phyloP scores from a whole-genome alignment of 345 rosid species.

The Gossypium herbaceum region DNA sequence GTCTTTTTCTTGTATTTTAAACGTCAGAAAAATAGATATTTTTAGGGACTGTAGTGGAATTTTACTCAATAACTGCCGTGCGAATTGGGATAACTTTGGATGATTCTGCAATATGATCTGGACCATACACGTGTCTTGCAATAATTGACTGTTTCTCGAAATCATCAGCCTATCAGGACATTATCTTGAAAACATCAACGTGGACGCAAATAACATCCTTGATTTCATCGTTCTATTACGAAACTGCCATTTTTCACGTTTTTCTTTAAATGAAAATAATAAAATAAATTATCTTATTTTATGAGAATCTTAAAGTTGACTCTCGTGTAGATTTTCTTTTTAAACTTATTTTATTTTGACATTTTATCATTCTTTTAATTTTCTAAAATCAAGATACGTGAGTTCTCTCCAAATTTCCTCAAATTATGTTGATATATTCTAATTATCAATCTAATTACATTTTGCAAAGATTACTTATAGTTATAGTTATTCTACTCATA shows the following conservation, averaged over 20 bases:
- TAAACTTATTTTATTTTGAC: too few relatives aligned
- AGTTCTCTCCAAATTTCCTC: too few relatives aligned
- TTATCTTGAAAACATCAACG: constrained; percentile 9
- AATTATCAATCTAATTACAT: too few relatives aligned
- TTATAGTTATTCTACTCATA: too few relatives aligned
- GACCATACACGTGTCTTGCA: constrained; percentile 22
- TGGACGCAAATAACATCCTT: constrained; percentile 15
- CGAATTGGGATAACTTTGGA: not conserved
- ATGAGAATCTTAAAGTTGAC: too few relatives aligned
- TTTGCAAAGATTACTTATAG: too few relatives aligned
- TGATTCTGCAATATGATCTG: constrained; percentile 9
- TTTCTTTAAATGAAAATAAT: not conserved
- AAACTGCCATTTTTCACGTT: not conserved
- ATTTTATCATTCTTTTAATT: too few relatives aligned
- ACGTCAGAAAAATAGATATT: not conserved
- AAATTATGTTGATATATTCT: too few relatives aligned
- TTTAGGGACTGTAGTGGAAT: not conserved
- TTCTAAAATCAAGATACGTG: too few relatives aligned
- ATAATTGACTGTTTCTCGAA: not conserved
- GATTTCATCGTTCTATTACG: not conserved
- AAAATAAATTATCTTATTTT: too few relatives aligned
- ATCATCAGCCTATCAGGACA: constrained; percentile 16
- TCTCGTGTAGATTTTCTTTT: too few relatives aligned
- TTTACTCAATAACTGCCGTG: not conserved
- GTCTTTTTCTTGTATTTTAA: not conserved